Evolutionary conservation across 2,329 filamentous ascomycete species (phyloP), one percentile per base, ranked within the genome.

Genomic region (Sordariomycetes sp.): DNA sequence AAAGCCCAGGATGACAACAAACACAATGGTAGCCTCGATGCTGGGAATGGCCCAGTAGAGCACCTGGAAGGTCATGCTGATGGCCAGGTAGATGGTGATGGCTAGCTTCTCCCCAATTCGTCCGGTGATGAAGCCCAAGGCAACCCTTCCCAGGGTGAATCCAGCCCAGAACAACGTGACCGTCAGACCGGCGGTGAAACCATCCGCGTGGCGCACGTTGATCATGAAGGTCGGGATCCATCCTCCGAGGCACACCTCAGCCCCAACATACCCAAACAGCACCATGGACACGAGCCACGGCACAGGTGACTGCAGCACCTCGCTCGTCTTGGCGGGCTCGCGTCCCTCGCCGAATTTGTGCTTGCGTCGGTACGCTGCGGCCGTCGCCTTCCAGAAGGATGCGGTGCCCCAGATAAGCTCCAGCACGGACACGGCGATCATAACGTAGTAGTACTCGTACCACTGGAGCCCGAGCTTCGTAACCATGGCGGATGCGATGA

Each of bases 131-230:
- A 93, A 92, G 0, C 84, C 84, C 12, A 93, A 57, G 1, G 79
- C 53, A 3, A 92, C 61, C 2, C 86, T 66, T 0, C 86, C 86
- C 0, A 86, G 54, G 0, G 85, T 88, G 42, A 93, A 68, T 0
- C 86, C 86, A 28, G 86, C 70, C 86, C 86, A 94, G 59, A 90
- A 93, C 0, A 84, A 79, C 0, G 84, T 90, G 0, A 78, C 79
- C 0, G 75, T 77, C 60, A 92, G 75, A 3, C 86, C 86, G 21
- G 81, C 79, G 3, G 77, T 68, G 48, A 92, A 90, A 0, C 75
- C 63, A 17, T 65, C 69, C 4, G 79, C 84, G 24, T 79, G 55
- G 11, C 87, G 73, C 17, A 87, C 78, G 7, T 33, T 25, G 15
- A 37, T 32, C 29, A 36, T 36, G 17, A 31, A 32, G 5, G 29